These are phyloP conservation scores for Trichoderma cornu-damae DNA, from an alignment of 2,329 filamentous ascomycete genomes.

Conservation along the genomic window DNA sequence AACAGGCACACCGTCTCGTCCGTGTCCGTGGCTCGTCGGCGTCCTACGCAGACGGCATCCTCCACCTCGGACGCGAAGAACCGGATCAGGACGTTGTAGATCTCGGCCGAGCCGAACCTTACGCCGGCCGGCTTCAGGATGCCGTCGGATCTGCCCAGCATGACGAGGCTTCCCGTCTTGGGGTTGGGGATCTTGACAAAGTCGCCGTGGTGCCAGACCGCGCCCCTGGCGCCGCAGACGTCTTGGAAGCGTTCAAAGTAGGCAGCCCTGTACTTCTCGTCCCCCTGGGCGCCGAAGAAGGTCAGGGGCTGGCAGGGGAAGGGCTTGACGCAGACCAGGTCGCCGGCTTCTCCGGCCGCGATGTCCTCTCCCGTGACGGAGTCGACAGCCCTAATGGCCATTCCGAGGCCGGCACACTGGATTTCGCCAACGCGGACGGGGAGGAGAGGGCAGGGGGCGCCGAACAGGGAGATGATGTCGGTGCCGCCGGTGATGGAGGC, in stretches of 20 bases:
- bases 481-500: conserved; percentile 93
- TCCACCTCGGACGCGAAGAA: conserved; percentile 74
- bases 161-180: conserved; percentile 70
- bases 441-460: conserved; percentile 71
- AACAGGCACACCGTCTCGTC: conserved; percentile 90
- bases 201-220: conserved; percentile 90
- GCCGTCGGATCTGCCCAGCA: conserved; percentile 89
- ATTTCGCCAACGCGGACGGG: conserved; percentile 71
- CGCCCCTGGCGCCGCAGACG: conserved; percentile 34
- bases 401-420: conserved; percentile 71
- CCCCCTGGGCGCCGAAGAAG: conserved; percentile 67
- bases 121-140: conserved; percentile 90
- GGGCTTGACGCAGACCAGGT: conserved; percentile 78
- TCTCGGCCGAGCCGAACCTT: conserved; percentile 87
- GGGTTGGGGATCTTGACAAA: conserved; percentile 68
- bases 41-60: conserved; percentile 83
- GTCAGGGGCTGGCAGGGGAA: conserved; percentile 89
- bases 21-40: conserved; percentile 62
- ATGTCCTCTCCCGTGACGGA: conserved; percentile 51
- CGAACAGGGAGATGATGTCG: conserved; percentile 94
- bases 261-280: conserved; percentile 70
- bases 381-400: conserved; percentile 64
- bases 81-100: conserved; percentile 87
- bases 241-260: conserved; percentile 81
- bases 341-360: conserved; percentile 65